Evolutionary conservation across 257 asterid genomes (phyloP), one percentile per base, ranked within the genome.

Genomic region (Verbena officinalis): DNA sequence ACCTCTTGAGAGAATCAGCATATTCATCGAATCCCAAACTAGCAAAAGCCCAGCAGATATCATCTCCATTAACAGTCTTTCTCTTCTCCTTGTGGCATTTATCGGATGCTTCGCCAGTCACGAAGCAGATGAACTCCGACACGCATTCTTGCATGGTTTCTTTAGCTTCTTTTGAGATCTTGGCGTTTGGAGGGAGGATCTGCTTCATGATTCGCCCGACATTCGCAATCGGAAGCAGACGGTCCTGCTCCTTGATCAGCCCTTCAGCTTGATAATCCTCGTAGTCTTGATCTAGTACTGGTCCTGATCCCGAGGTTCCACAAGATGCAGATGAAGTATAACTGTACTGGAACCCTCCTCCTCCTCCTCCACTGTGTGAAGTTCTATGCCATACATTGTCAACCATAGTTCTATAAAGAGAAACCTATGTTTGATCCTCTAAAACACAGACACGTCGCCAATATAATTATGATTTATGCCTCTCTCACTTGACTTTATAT

Each of bases 121-220:
- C 89, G 40, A 83, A 83, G 78, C 89, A 75, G 61, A 83, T 80
- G 81, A 83, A 83, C 80, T 83, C 89, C 0, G 89, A 72, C 5
- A 71, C 86, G 17, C 89, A 80, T 43, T 83, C 89, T 55, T 83
- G 86, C 86, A 83, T 80, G 61, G 84, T 83, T 22, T 83, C 88
- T 40, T 83, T 80, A 0, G 79, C 86, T 38, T 83, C 86, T 14
- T 83, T 83, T 0, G 89, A 83, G 76, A 80, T 75, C 51, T 83
- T 83, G 12, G 86, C 84, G 71, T 77, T 80, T n/a, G 89, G 67
- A 0, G 89, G 86, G 16, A 83, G 77, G 78, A 77, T 70, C 55
- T 80, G 84, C 69, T 80, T 83, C 89, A 83, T 80, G 81, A 83
- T 75, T 12, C 89, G 42, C 2, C 86, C 82, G 1, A 83, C 84